Base-by-base conservation (phyloP, 2,329 filamentous ascomycete genomes). In the Phoma sp. region DNA sequence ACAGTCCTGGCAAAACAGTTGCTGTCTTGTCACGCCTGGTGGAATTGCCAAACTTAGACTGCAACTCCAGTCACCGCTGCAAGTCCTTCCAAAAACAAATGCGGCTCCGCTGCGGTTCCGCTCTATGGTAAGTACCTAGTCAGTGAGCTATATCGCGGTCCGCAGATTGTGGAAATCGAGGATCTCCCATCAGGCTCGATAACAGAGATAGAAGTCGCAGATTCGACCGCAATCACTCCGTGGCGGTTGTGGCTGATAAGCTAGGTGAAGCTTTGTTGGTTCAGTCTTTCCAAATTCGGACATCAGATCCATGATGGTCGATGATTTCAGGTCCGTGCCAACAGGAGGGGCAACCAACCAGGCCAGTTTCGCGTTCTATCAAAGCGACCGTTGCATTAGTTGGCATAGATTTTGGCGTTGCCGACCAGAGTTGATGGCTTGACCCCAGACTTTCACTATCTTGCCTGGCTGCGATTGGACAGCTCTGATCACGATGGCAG, bases 401-500 rank as follows among this genome's bases (percentile, higher is more conserved):
- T 23, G 36, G 11, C 10, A 54, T 54, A 33, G 27, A 43, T 55
- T 47, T 47, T 44, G 45, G 44, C 39, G 49, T 50, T 42, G 29
- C 33, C 59, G 55, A 61, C 51, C 57, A 29, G 58, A 32, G 41
- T 41, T 41, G 41, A 43, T 55, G 47, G 36, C 52, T 18, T 37
- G 25, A 55, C 25, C 41, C 58, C 53, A 54, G 51, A 57, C 38
- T 38, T 38, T 18, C 18, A 11, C 27, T 39, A 35, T 53, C 55
- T 49, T 52, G 38, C 52, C 48, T 42, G 24, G 25, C 46, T 29
- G 22, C 43, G 45, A 57, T 52, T 50, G 48, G 38, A 55, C 47
- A 23, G 30, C n/a, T 32, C n/a, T 64, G 64, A 65, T 66, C 65
- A 68, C 62, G 62, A 66, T 68, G 65, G 62, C 54, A 60, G 48